Evolutionary conservation across 2,329 filamentous ascomycete genomes (phyloP), one percentile per base, ranked within the genome.

Genomic region (Tolypocladium ophioglossoides): DNA sequence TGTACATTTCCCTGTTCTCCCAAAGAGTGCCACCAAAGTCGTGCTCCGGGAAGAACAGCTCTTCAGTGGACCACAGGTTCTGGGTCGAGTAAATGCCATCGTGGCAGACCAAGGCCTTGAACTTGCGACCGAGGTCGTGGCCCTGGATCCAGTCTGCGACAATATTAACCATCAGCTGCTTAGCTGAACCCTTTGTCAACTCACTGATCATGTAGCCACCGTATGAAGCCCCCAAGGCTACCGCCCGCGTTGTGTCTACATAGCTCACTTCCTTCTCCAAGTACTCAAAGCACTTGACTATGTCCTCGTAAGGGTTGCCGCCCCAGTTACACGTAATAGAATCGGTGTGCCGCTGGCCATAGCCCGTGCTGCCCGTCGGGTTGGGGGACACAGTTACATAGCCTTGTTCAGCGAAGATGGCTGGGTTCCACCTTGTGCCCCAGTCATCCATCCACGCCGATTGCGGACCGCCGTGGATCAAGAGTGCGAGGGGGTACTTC

Each of bases 41-140:
- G 61, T 85, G 84, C 57, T 84, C 73, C 0, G 83, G 79, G 71
- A 87, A 87, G 74, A 85, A 87, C n/a, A 86, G 74, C 67, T 87
- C 84, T 59, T 87, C 84, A 6, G 79, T 83, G 2, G 77, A 69
- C 73, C 82, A 86, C 68, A 84, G 80, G 61, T 77, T 83, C 52
- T 83, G 72, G 1, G 83, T 86, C 62, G 83, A 87, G 69, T 91
- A 94, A 53, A 91, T 86, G 50, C 91, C 91, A 61, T 96, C 90
- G 66, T 96, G 91, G 62, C 85, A 91, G 32, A 95, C 90, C 4
- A 96, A 78, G 0, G 90, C 90, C 69, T 89, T 89, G 79, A 96
- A 95, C 61, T 86, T 83, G 32, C 89, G 83, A 22, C 90, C 91
- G 0, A 96, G 78, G 1, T 82, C 78, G 58, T 94, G 87, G 9